Base-by-base conservation (phyloP, 2,329 filamentous ascomycete species). In the Zymoseptoria ardabiliae region DNA sequence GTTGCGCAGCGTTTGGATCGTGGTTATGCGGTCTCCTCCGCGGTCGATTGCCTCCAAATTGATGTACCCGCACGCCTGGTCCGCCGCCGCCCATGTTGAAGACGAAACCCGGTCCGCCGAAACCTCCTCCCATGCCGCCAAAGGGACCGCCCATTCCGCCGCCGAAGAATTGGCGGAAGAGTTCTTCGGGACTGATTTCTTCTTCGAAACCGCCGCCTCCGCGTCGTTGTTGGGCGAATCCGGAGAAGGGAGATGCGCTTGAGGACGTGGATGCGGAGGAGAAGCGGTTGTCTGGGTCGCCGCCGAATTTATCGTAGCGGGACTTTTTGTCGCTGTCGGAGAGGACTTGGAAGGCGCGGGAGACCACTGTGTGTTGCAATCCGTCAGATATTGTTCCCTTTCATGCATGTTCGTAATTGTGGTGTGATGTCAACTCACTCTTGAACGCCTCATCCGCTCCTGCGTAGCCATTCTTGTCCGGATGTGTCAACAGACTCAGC, bases 371-470 rank as follows among this genome's bases (percentile, higher is more conserved):
- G 20, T 57, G 45, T 62, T 55, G 51, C 59, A 41, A 58, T 55
- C 55, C 51, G 22, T 28, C 21, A 49, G 10, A 30, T 9, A 19
- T 28, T 6, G 1, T 17, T 4, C 11, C 11, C 22, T 1, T n/a
- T 25, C 23, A 21, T 35, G 30, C 22, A 50, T 9, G 11, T 9
- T 30, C 41, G 10, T 20, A n/a, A 8, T 25, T 21, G n/a, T 22
- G 57, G 48, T 13, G 13, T 56, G 28, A 57, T 53, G 6, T 49
- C 49, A 54, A 77, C 81, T 75, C 71, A 85, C 83, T 89, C 80
- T 99, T 99, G 79, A 99, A 99, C 30, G 94, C 94, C 78, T 99
- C 94, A 73, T 97, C 94, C 58, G 94, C 93, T 61, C 95, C 86
- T 45, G 93, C 87, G 74, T 97, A 92, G 55, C 92, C 92, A 81